phyloP scores from a whole-genome alignment of 805 yeast species.

The Cyberlindnera americana region DNA sequence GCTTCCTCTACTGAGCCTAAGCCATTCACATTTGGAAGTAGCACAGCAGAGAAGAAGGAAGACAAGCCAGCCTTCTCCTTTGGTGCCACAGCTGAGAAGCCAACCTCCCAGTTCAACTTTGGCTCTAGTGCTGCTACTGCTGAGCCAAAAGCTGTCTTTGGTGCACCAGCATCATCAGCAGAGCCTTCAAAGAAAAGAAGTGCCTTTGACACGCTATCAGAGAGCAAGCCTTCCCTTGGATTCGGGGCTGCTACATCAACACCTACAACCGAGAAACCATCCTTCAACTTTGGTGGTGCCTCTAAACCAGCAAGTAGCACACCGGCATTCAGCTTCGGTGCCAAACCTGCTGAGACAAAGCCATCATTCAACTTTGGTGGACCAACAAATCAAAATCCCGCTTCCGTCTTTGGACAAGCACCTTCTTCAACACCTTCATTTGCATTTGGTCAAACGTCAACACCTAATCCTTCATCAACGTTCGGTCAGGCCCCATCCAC shows the following conservation, averaged over 20 bases:
- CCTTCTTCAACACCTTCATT: slow-evolving; percentile 12
- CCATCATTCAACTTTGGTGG: slow-evolving; percentile 21
- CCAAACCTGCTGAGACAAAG: neutral
- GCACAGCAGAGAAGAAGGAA: slow-evolving; percentile 16
- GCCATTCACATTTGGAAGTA: slow-evolving; percentile 24
- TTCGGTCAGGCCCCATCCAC: slow-evolving; percentile 18
- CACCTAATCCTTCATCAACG: slow-evolving; percentile 12
- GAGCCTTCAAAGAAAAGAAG: neutral
- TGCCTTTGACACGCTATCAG: slow-evolving; percentile 1
- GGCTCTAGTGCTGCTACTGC: slow-evolving; percentile 9
- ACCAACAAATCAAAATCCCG: slow-evolving; percentile 19
- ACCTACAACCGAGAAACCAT: slow-evolving; percentile 6
- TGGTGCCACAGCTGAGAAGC: slow-evolving; percentile 11
- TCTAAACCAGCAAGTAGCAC: slow-evolving; percentile 7
- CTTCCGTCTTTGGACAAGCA: slow-evolving; percentile 17
- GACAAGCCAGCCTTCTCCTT: slow-evolving; percentile 14
- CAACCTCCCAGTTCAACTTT: slow-evolving; percentile 8
- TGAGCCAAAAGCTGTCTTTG: slow-evolving; percentile 9
- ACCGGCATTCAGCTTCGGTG: slow-evolving; percentile 13
- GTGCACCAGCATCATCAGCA: slow-evolving; percentile 3
- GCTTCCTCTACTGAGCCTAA: slow-evolving; percentile 1
- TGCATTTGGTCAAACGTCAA: slow-evolving; percentile 16
- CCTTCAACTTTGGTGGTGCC: slow-evolving; percentile 22
- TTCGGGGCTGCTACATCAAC: slow-evolving; percentile 17
- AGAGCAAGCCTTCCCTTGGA: slow-evolving; percentile 12